Percentiles rank a stretch among this genome's conserved stretches.
phyloP scores from a whole-genome alignment of 140 eudicot genomes.

The Stevia rebaudiana region DNA sequence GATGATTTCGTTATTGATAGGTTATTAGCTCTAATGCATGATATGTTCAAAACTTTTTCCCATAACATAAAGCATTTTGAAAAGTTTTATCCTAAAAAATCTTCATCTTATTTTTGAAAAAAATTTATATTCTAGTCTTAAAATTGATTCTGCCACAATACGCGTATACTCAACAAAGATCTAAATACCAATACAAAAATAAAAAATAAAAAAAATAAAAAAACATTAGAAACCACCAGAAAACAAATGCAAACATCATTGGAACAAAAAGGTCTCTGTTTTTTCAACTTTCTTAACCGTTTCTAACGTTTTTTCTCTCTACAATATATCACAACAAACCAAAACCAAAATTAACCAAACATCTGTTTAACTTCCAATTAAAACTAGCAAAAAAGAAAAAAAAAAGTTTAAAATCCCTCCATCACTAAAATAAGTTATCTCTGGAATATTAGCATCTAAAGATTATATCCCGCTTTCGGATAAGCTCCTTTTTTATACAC shows the following conservation, averaged over 20 bases:
- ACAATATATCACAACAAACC: constrained; percentile 44
- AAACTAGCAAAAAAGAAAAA: constrained; percentile 22
- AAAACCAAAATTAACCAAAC: constrained; percentile 11
- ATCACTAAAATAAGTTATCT: constrained; percentile 33
- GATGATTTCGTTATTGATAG: too few species aligned
- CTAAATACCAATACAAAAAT: too few species aligned
- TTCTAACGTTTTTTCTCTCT: constrained; percentile 15
- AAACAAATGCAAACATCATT: constrained; percentile 16
- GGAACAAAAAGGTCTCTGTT: constrained; percentile 15
- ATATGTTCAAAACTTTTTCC: too few species aligned
- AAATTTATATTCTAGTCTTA: too few species aligned
- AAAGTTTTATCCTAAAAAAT: too few species aligned
- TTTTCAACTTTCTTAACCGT: constrained; percentile 12
- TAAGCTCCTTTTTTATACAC: constrained; percentile 22
- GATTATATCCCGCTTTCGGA: constrained; percentile 21
- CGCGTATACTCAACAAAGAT: too few species aligned
- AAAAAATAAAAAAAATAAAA: not conserved
- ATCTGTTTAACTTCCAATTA: constrained; percentile 12
- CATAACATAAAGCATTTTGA: too few species aligned
- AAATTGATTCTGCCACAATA: too few species aligned
- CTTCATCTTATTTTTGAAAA: too few species aligned
- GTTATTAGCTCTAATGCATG: too few species aligned
- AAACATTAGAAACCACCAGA: not conserved
- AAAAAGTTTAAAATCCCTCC: constrained; percentile 16
- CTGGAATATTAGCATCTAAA: constrained; percentile 32